Conservation (phyloP, 2,329 filamentous ascomycete genomes). For the Penicillium sp. region DNA sequence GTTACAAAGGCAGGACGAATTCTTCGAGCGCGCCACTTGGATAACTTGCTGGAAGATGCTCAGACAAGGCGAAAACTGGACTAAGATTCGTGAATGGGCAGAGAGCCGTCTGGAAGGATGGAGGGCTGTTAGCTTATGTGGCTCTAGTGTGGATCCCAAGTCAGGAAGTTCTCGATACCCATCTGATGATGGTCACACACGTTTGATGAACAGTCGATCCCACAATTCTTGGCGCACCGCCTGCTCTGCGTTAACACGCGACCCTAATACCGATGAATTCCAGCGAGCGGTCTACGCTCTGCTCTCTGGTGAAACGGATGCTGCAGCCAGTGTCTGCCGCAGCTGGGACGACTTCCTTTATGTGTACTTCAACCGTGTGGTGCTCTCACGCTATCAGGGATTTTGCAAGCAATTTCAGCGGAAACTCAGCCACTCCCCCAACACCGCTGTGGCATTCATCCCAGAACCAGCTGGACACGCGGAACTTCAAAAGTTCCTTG, state of each 20-base stretch:
- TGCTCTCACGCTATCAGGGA: slow-evolving; percentile 74
- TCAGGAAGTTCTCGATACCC: slow-evolving; percentile 30
- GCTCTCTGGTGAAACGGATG: slow-evolving; percentile 77
- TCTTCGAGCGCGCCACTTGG: slow-evolving; percentile 88
- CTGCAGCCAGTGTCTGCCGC: slow-evolving; percentile 72
- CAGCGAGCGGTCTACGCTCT: slow-evolving; percentile 89
- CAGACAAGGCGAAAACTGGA: slow-evolving; percentile 72
- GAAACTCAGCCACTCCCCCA: slow-evolving; percentile 53
- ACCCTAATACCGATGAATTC: slow-evolving; percentile 69
- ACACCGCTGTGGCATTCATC: slow-evolving; percentile 53
- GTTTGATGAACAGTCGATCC: slow-evolving; percentile 43
- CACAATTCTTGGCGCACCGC: slow-evolving; percentile 40
- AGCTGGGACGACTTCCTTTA: slow-evolving; percentile 87
- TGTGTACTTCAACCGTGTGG: slow-evolving; percentile 79
- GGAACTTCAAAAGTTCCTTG: slow-evolving; percentile 40
- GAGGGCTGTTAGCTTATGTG: slow-evolving; percentile 80
- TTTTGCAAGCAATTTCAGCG: slow-evolving; percentile 53
- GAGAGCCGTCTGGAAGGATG: slow-evolving; percentile 81
- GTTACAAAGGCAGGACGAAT: slow-evolving; percentile 78
- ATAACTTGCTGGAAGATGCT: slow-evolving; percentile 91
- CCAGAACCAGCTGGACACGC: slow-evolving; percentile 53
- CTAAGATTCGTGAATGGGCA: slow-evolving; percentile 80
- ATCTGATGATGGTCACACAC: slow-evolving; percentile 37
- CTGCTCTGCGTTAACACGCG: slow-evolving; percentile 51
- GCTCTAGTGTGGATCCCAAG: slow-evolving; percentile 41